These are phyloP conservation scores for Pulveroboletus sp. DNA, from an alignment of 768 basidiomycete genomes.

Conservation along the genomic window DNA sequence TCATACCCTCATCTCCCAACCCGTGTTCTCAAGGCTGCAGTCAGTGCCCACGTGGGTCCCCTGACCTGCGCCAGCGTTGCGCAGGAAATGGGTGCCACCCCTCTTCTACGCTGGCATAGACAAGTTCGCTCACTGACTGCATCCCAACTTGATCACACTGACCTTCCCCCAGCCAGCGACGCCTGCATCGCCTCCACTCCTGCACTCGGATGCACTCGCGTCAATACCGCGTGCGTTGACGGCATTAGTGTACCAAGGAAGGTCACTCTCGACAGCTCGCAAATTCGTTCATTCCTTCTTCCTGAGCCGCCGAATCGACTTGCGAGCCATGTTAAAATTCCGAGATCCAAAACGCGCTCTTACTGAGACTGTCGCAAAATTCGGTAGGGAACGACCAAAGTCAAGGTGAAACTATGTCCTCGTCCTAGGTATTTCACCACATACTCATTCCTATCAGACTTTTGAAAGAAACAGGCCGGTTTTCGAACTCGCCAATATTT, in stretches of 20 bases:
- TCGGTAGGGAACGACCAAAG: constrained; percentile 58
- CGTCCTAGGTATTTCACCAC: neutral
- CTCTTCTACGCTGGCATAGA: constrained; percentile 79
- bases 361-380: constrained; percentile 65
- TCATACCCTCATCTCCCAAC: constrained; percentile 89
- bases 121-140: constrained; percentile 39
- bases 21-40: constrained; percentile 83
- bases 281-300: constrained; percentile 88
- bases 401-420: constrained; percentile 46
- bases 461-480: constrained; percentile 89
- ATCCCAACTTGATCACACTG: neutral
- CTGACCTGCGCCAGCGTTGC: constrained; percentile 80
- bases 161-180: constrained; percentile 41
- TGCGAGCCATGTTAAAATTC: constrained; percentile 76
- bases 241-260: constrained; percentile 83
- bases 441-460: constrained; percentile 43
- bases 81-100: constrained; percentile 74
- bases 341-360: constrained; percentile 77
- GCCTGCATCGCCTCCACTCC: constrained; percentile 43
- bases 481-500: constrained; percentile 85
- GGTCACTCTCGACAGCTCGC: constrained; percentile 81
- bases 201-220: constrained; percentile 85
- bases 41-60: constrained; percentile 89
- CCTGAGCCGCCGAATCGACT: constrained; percentile 78
- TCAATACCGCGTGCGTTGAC: constrained; percentile 83